Conservation (phyloP, 345 rosid genomes). For the Corymbia maculata region DNA sequence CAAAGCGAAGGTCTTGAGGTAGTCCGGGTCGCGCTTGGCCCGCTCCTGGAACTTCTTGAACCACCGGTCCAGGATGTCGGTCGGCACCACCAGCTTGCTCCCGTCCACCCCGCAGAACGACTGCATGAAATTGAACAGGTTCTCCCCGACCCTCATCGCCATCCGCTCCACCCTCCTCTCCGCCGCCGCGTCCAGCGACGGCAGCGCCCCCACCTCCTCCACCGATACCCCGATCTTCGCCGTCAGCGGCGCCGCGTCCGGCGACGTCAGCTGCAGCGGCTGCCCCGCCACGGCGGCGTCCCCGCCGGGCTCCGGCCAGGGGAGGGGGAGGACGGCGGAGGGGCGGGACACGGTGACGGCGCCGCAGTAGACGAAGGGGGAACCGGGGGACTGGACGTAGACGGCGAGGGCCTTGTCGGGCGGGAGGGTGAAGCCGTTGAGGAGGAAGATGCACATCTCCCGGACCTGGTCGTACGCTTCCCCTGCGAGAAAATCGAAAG, state of each 20-base stretch:
- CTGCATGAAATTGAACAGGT: conserved; percentile 91
- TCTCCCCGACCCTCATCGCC: conserved; percentile 96
- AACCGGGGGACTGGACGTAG: conserved; percentile 87
- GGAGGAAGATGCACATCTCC: conserved; percentile 77
- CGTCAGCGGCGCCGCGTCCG: conserved; percentile 43
- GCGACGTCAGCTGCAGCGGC: conserved; percentile 58
- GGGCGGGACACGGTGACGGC: conserved; percentile 77
- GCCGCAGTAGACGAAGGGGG: conserved; percentile 72
- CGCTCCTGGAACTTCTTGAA: conserved; percentile 91
- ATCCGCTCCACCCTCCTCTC: conserved; percentile 70
- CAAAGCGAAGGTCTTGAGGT: conserved; percentile 65
- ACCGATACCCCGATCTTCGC: conserved; percentile 93
- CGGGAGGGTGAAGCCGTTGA: conserved; percentile 72
- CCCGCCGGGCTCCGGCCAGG: conserved; percentile 85
- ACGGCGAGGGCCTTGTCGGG: conserved; percentile 91
- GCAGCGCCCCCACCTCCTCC: conserved; percentile 52
- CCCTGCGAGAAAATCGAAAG: conserved; percentile 19
- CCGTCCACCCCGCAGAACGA: conserved; percentile 94
- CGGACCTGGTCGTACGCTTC: conserved; percentile 78
- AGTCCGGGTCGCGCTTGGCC: conserved; percentile 86
- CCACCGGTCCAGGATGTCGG: conserved; percentile 96
- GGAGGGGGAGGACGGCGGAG: conserved; percentile 73
- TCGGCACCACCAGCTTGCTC: conserved; percentile 75
- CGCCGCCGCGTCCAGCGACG: conserved; percentile 67
- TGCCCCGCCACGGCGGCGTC: conserved; percentile 65